Evolutionary conservation across 2,329 filamentous ascomycete genomes (phyloP), one percentile per base, ranked within the genome.

Genomic region (Neodidymelliopsis sp.): DNA sequence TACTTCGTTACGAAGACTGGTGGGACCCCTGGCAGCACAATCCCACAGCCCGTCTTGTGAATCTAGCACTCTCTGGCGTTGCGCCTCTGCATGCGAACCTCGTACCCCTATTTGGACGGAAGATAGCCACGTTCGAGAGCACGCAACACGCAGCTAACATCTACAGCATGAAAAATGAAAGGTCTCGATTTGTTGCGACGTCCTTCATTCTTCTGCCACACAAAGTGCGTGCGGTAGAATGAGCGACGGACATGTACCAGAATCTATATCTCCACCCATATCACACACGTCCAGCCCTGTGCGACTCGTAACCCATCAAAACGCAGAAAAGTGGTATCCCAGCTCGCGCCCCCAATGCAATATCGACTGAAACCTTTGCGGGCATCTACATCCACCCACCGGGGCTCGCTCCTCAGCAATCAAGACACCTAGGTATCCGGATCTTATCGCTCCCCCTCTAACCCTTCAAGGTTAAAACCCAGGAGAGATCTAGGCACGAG

Each of bases 321-420:
- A 34, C 44, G 50, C 49, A 54, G 44, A 53, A 58, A 59, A 66
- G 60, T 65, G 67, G 66, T 70, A 70, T 70, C 62, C 60, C 54
- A 54, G 59, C 62, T 59, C 56, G 41, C 56, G 56, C 65, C 63
- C 56, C 64, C 56, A 66, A 70, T 69, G 66, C 66, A 68, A 59
- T 56, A 48, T 56, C 35, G 37, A 49, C 35, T 29, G 24, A 35
- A 33, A 49, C 47, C 34, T 45, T 39, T 57, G 36, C 63, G 50
- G 64, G 56, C 27, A 44, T 58, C 27, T 47, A 23, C 40, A 35
- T 48, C 25, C 37, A 29, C 16, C 29, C 6, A 31, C 16, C 10
- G 11, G n/a, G n/a, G n/a, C n/a, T n/a, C 23, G 29, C 30, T 74
- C 82, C 64, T 90, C 86, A 18, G 79, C 84, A 37, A 19, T 40